Base-by-base conservation (phyloP, 2,329 filamentous ascomycete species). In the Chaetomium sp. region DNA sequence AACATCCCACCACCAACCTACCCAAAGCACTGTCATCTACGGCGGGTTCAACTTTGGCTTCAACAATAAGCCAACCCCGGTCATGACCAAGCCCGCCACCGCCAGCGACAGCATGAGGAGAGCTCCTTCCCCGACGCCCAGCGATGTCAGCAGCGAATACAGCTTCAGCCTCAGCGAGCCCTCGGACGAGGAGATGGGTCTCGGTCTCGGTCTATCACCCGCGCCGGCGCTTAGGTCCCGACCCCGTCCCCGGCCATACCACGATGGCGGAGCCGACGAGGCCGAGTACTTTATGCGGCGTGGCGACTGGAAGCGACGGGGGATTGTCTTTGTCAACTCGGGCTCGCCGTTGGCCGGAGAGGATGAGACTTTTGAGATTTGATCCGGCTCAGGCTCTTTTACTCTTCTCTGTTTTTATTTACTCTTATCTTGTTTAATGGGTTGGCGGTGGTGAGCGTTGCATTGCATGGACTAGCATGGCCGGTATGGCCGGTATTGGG, bases 251-350 rank as follows among this genome's bases (percentile, higher is more conserved):
- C 33, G 42, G 23, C 56, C 56, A 16, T 4, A 9, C 25, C n/a
- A 27, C 57, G 47, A 35, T 45, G 31, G 25, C 57, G 42, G 56
- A 19, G 8, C 57, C 12, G 67, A 66, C 27, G 71, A 70, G 25
- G 65, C 71, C 6, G 73, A 74, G 31, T 67, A 71, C 38, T 75
- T 71, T 47, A 66, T 77, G 19, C 74, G 73, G 68, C 71, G 75
- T 1, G 75, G 75, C 58, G 74, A 70, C 57, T 78, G 76, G 76
- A 78, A 78, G 72, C 70, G 76, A 23, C 66, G 74, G 4, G 76
- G 73, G 25, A 76, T 78, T 47, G 71, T 77, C 56, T 78, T 78
- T 63, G 64, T 67, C 6, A 57, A 64, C 1, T 60, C 69, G 7
- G 66, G 65, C 31, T 57, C 61, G 31, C 58, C 63, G 59, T 25